These are phyloP conservation scores for Leishmania tarentolae DNA, from an alignment of 208 protist genomes.

Conservation along the genomic window DNA sequence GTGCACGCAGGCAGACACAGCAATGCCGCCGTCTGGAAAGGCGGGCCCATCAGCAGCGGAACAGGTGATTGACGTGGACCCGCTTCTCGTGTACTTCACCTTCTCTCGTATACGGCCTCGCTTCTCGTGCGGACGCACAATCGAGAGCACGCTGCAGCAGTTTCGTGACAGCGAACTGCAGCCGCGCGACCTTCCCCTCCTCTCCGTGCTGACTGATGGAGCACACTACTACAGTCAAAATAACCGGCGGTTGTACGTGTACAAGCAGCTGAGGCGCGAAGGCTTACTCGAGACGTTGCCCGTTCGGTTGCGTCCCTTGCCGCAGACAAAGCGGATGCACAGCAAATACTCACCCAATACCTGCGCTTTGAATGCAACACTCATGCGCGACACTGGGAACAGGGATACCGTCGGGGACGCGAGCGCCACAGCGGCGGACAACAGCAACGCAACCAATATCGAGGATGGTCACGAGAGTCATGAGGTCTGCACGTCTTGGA, in stretches of 20 bases:
- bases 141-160: slow-evolving; percentile 74
- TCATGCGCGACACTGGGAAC: slow-evolving; percentile 55
- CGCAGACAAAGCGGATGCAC: slow-evolving; percentile 69
- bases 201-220: slow-evolving; percentile 71
- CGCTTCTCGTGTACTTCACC: slow-evolving; percentile 80
- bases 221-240: slow-evolving; percentile 79
- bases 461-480: not conserved
- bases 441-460: not conserved
- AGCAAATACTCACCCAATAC: slow-evolving; percentile 79
- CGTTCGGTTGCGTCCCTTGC: slow-evolving; percentile 68
- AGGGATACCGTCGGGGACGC: not conserved
- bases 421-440: not conserved
- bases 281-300: slow-evolving; percentile 53
- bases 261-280: slow-evolving; percentile 67
- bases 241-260: slow-evolving; percentile 84
- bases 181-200: slow-evolving; percentile 63
- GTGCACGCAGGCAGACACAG: not conserved
- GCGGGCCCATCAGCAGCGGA: slow-evolving; percentile 6
- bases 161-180: slow-evolving; percentile 53
- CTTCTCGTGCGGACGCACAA: slow-evolving; percentile 86
- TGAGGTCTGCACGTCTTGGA: not conserved
- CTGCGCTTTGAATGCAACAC: slow-evolving; percentile 68
- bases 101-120: slow-evolving; percentile 79
- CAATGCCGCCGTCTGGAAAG: slow-evolving; percentile 7
- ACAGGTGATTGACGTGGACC: slow-evolving; percentile 53